These are phyloP conservation scores for Escallonia herrerae DNA, from an alignment of 129 eudicot species.

Conservation along the genomic window DNA sequence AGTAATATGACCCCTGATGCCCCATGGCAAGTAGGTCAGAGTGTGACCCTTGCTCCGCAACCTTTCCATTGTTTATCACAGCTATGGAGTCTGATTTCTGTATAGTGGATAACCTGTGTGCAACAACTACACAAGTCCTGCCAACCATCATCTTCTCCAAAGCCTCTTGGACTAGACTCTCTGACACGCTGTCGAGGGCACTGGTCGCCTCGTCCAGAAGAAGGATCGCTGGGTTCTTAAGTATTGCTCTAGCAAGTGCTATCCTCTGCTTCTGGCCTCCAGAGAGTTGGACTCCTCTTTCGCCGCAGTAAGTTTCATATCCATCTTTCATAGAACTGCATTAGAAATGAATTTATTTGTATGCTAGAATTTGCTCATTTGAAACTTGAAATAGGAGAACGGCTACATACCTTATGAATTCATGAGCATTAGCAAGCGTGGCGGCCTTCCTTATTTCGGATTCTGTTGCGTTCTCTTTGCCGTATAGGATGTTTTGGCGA, in stretches of 20 bases:
- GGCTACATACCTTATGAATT: conserved; percentile 51
- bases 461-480: conserved; percentile 55
- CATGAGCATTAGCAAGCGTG: conserved; percentile 70
- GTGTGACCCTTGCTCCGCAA: conserved; percentile 66
- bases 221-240: conserved; percentile 58
- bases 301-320: conserved; percentile 66
- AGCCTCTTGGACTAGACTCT: conserved; percentile 58
- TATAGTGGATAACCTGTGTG: conserved; percentile 64
- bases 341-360: background rate
- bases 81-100: conserved; percentile 51
- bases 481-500: conserved; percentile 55
- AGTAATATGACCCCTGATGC: conserved; percentile 36
- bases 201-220: conserved; percentile 70
- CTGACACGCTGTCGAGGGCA: conserved; percentile 63
- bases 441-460: conserved; percentile 66
- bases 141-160: conserved; percentile 63
- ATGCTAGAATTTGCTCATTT: background rate
- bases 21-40: conserved; percentile 44
- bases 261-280: conserved; percentile 75
- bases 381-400: conserved; percentile 2
- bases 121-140: conserved; percentile 56
- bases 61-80: conserved; percentile 56
- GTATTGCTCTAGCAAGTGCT: conserved; percentile 65
- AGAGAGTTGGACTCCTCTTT: conserved; percentile 65
- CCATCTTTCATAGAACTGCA: conserved; percentile 66